Base-by-base conservation (phyloP, 352 stramenopile species). In the Phytophthora tubulina region DNA sequence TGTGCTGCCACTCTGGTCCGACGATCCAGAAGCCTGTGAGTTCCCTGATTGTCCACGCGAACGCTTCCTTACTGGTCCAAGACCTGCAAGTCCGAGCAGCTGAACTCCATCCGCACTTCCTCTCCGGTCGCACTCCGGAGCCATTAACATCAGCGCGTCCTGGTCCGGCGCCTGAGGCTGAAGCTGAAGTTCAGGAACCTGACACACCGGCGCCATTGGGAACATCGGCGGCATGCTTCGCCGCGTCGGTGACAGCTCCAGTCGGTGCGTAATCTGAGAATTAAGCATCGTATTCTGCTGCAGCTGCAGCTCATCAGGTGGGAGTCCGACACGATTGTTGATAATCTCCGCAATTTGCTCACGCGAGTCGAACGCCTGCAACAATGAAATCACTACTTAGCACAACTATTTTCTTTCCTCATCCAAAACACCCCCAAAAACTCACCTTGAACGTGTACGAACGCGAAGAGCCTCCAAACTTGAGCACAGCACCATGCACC, bases 221-320 rank as follows among this genome's bases (percentile, higher is more conserved):
- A 81, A 81, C 78, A 91, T 85, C 1, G 81, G 79, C 6, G 87
- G 81, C 60, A 89, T 70, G 41, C 74, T 84, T 45, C 84, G 76
- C 41, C 79, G 60, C 7, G 70, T 78, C 14, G 85, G 84, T 6
- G 85, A 93, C 2, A 94, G 76, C 62, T 92, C 89, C 41, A 94
- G 67, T 27, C 89, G 75, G 53, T 96, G 91, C 50, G 87, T 84
- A 63, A 96, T 78, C 60, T 89, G 86, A 33, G 76, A 80, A 63
- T 96, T 96, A 8, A 96, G 71, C 57, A 96, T 71, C 56, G 89
- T 96, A 60, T 96, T 96, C 49, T 88, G 78, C 65, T 95, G 86
- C 32, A 96, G 53, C 21, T 86, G 62, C 32, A 82, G 58, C 59
- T 95, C 87, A 8, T 92, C 84, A 11, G 46, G 67, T 14, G 86